Conservation (phyloP, 1,284 basidiomycete species). For the Cryptococcus jaspeensis region DNA sequence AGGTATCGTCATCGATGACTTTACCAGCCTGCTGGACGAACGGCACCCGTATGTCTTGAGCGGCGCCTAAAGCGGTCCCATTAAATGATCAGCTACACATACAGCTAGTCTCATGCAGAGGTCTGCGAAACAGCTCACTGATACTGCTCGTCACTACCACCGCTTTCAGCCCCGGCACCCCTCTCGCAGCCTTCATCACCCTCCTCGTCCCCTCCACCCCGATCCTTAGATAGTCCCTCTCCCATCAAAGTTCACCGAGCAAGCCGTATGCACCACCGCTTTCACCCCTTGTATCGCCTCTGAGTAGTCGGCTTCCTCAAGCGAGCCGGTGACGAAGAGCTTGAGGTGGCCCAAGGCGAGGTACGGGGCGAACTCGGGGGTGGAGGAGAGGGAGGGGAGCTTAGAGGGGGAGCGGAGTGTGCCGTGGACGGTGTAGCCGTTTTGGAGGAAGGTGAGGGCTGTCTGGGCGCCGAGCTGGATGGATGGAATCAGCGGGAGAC, state of each 20-base stretch:
- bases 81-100: too few relatives aligned
- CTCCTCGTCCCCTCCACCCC: neutral
- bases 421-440: constrained; percentile 38
- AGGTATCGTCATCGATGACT: neutral
- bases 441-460: constrained; percentile 24
- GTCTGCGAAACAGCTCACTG: too few relatives aligned
- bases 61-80: too few relatives aligned
- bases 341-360: constrained; percentile 13
- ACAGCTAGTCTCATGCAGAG: too few relatives aligned
- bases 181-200: neutral
- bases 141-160: neutral
- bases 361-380: constrained; percentile 34
- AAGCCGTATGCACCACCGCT: constrained; percentile 18
- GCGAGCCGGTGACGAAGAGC: constrained; percentile 21
- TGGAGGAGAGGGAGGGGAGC: neutral
- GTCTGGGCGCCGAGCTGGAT: constrained; percentile 25
- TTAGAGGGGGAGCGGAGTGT: constrained; percentile 47
- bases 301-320: constrained; percentile 37
- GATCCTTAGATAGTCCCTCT: neutral
- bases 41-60: too few relatives aligned
- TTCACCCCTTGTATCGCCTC: constrained; percentile 31
- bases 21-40: neutral
- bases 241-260: constrained; percentile 23
- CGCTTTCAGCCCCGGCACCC: neutral
- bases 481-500: neutral